Evolutionary conservation across 768 basidiomycete species (phyloP), one percentile per base, ranked within the genome.

Genomic region (Boletus barrowsii): DNA sequence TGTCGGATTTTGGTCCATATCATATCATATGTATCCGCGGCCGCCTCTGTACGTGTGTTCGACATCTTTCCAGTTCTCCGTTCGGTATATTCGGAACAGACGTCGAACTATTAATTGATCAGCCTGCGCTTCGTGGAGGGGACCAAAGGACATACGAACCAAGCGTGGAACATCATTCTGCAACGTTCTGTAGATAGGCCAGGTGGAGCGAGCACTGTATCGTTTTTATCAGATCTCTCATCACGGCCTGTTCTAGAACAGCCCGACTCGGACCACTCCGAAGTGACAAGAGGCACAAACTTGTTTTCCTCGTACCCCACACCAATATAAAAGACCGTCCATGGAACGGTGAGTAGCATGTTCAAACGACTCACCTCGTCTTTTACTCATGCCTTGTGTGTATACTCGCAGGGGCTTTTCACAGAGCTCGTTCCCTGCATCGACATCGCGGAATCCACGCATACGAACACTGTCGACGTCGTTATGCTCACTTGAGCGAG

Each of bases 361-460:
- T 42, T 45, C 57, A 33, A 43, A 51, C 47, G 0, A 55, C 58
- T 40, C 30, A 47, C 51, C 37, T 45, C 42, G 11, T 47, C 42
- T 42, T 14, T 41, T 30, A 32, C 51, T 54, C 54, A 56, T 18
- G 8, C 44, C 47, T 45, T 48, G 6, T 41, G 37, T 15, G 42
- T 44, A 47, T 59, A 45, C 51, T 46, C 53, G 47, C 53, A 56
- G 53, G 48, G 41, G 47, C 41, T 44, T 48, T 51, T 47, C 42
- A 42, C 46, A 44, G 41, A 42, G 59, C 58, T 49, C 60, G 60
- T 64, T 66, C 63, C 60, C 42, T 68, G 70, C 72, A 73, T 73
- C 76, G 66, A 46, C 50, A 62, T 61, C 59, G 71, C 51, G 42
- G 60, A 9, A 17, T 58, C 68, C 68, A 55, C 62, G 72, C 70